Conservation (phyloP, 2,329 filamentous ascomycete species). For the Microdochium nivale region DNA sequence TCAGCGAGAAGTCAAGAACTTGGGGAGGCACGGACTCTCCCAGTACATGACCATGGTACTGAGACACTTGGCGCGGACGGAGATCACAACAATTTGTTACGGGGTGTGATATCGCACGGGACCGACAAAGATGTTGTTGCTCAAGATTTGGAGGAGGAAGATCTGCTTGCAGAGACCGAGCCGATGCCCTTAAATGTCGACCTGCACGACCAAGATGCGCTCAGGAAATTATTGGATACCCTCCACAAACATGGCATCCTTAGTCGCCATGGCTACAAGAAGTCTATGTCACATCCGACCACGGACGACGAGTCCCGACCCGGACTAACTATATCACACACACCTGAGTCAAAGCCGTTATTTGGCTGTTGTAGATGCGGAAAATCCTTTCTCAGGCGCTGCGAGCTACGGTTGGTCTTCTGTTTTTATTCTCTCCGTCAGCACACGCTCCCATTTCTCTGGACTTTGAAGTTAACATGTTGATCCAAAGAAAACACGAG, state of each 20-base stretch:
- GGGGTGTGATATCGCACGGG: background rate
- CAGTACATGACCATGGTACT: background rate
- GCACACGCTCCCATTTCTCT: too few relatives aligned
- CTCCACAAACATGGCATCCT: conserved; percentile 15
- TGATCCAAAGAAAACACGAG: conserved; percentile 60
- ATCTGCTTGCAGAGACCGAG: background rate
- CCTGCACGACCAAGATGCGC: conserved; percentile 5
- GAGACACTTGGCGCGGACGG: background rate
- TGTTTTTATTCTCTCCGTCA: too few relatives aligned
- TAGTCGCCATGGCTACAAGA: conserved; percentile 13
- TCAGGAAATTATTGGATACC: conserved; percentile 12
- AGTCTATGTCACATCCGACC: conserved; percentile 7
- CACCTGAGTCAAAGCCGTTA: background rate
- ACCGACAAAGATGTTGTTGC: background rate
- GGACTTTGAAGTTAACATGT: conserved; percentile 11
- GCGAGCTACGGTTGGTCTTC: conserved; percentile 47
- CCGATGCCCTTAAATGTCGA: conserved; percentile 2
- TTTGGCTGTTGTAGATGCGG: conserved; percentile 28
- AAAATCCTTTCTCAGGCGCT: conserved; percentile 40
- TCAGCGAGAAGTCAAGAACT: background rate
- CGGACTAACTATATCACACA: background rate
- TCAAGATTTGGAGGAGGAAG: conserved; percentile 1
- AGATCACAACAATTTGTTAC: background rate
- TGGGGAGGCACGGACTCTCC: background rate
- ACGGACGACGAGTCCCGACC: conserved; percentile 8